Evolutionary conservation across 768 basidiomycete genomes (phyloP), one percentile per base, ranked within the genome.

Genomic region (Mycena leptocephala): DNA sequence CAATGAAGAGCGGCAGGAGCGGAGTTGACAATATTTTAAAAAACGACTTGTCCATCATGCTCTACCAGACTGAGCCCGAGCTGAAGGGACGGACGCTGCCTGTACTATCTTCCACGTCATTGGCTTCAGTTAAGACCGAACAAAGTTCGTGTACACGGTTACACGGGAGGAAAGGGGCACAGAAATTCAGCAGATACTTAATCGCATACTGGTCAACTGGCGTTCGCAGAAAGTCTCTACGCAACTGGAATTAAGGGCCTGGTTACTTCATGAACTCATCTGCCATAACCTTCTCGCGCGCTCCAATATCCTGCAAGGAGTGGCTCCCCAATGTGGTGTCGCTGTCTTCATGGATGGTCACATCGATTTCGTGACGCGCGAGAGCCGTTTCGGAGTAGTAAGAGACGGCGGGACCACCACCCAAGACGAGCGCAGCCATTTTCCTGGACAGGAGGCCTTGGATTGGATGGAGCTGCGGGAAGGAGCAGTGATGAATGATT

Each of bases 401-500:
- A 14, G 77, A 72, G 11, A 83, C 84, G 1, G 83, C 78, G n/a
- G 84, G 84, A 3, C 83, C 83, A 14, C 83, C 83, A 24, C 75
- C 78, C 7, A 78, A 64, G 53, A 78, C 70, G 22, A 78, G 70
- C 2, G 72, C 64, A 22, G 32, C 26, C 16, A 65, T 68, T 30
- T 32, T 56, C 3, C 4, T 3, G 55, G 11, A 32, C 16, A 32
- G 55, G 16, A 16, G 55, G 32, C 55, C 32, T 55, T 14, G 26
- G 26, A 6, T 55, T 24, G 7, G n/a, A 51, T 37, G 35, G 35
- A 13, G 13, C 6, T n/a, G n/a, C n/a, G 35, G 41, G 18, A 43
- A 43, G 41, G 11, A 43, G 16, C 10, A 43, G 16, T 18, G 18
- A 10, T 10, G 11, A 16, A 43, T 8, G 41, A 37, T 37, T 6